Evolutionary conservation across 805 yeast species (phyloP), one percentile per base, ranked within the genome.

Genomic region (Metschnikowia vanudenii): DNA sequence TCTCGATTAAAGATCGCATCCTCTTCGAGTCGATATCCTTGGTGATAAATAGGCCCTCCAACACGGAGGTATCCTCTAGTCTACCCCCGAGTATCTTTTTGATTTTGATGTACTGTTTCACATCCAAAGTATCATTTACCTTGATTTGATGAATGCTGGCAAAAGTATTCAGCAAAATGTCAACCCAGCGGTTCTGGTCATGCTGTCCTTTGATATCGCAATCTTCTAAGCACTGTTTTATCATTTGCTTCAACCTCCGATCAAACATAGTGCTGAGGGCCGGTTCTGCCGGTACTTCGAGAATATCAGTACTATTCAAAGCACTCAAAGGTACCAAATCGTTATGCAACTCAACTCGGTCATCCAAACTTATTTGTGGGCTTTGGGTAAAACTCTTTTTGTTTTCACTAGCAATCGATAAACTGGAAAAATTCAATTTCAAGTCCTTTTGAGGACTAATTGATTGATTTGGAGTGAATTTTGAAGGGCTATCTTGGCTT

Each of bases 31-130:
- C 96, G 37, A 91, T 70, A 14, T 83, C 80, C 54, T 90, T 89
- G 0, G 97, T 85, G 64, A 91, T 89, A 3, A 88, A 85, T 4
- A 88, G 65, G 0, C 99, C 99, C 58, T 85, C 82, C 3, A 92
- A 63, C 26, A 79, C 76, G 22, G 68, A 68, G 0, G 92, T 80
- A 36, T 85, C 82, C 4, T 71, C 67, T 1, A 84, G 78, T 1
- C 62, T 48, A 0, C 95, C 94, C 1, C 99, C 98, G 0, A 84
- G 75, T 8, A 92, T 80, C 49, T 89, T 76, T 60, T 94, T 95
- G 37, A 94, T 75, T 59, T 95, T 94, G 36, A 94, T 80, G 63
- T 88, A 92, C 55, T 85, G 91, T n/a, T 92, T 76, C 40, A 91
- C 82, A 61, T 94, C 97, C 49, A 90, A 75, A 3, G 84, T 83